Evolutionary conservation across 148 eudicot species (phyloP), one percentile per base, ranked within the genome.

Genomic region (Vaccinium macrocarpon): DNA sequence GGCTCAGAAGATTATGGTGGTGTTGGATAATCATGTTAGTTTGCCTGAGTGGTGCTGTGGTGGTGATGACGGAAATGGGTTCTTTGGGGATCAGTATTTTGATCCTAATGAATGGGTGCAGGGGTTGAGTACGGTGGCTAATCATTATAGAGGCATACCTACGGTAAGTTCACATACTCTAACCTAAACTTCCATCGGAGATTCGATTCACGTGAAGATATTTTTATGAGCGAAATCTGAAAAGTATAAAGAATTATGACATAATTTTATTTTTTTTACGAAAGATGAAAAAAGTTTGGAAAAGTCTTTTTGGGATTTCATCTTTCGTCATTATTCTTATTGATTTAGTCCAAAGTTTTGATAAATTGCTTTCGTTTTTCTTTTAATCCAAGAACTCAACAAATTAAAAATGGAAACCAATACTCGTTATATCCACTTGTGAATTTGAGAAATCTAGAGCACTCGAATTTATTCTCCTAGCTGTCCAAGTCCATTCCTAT

Each of bases 1-100:
- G 42, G 55, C 42, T 4, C 10, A 84, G n/a, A 64, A 76, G 27
- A 19, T 91, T 4, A 88, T 86, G 88, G 91, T 90, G 27, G 85
- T 91, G 72, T 85, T 91, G 14, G 93, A 91, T 81, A 90, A 90
- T 49, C 93, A 91, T 51, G 88, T 91, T 5, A 91, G 92, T 72
- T 25, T 12, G 52, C 93, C 93, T 0, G 62, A 71, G 27, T 91
- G 93, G 93, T 90, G 93, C 46, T 91, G 93, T 8, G 57, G 51
- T n/a, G 56, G 61, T 1, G 50, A 78, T 0, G 92, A 90, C 42
- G 92, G 90, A 2, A 92, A 92, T 79, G 92, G 94, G 23, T 92
- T 92, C 66, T 92, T 89, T 15, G 91, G 90, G 0, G 94, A 92
- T 52, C 29, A 79, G 42, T 84, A 53, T 53, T 92, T 92, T 42